Base-by-base conservation (phyloP, 805 yeast species). In the Myxozyma neglecta region DNA sequence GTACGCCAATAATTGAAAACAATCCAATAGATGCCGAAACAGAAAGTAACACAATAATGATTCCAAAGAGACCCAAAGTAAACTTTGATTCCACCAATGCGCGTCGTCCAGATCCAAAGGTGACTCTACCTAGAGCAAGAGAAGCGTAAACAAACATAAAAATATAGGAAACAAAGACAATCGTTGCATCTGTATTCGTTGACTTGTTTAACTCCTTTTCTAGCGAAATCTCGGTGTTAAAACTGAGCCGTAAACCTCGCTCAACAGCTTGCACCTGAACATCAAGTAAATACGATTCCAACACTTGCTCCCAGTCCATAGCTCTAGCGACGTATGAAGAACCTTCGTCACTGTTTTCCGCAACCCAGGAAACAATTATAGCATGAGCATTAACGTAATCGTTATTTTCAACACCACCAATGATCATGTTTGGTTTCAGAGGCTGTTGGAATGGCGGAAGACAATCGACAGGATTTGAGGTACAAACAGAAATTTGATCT, bases 391-490 rank as follows among this genome's bases (percentile, higher is more conserved):
- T 72, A 0, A 86, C 81, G 68, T 83, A 79, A 18, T 53, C 57
- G 5, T 76, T 79, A 35, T 76, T 78, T 5, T 75, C 72, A 56
- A 71, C 73, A 0, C 84, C 85, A 16, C 93, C 92, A 73, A 93
- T 89, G 3, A 93, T 72, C 18, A 90, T 68, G 56, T 86, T 83
- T 34, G 85, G 83, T 68, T 85, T 87, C 64, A 93, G 77, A 0
- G 98, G 98, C 72, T 91, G 97, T 70, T 90, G 96, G 74, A 92
- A 93, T 0, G 86, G 75, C 0, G 99, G 98, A 44, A 93, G 76
- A 71, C 99, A 93, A 65, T 83, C 86, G 1, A 93, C 97, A 0
- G 98, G 98, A 0, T 90, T 83, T 18, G 81, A 78, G 0, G 94
- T 80, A 72, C 99, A 93, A 3, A 74, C 71, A 56, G 77, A 70